Conservation (phyloP, 805 yeast species). For the Metschnikowia kunwiensis region DNA sequence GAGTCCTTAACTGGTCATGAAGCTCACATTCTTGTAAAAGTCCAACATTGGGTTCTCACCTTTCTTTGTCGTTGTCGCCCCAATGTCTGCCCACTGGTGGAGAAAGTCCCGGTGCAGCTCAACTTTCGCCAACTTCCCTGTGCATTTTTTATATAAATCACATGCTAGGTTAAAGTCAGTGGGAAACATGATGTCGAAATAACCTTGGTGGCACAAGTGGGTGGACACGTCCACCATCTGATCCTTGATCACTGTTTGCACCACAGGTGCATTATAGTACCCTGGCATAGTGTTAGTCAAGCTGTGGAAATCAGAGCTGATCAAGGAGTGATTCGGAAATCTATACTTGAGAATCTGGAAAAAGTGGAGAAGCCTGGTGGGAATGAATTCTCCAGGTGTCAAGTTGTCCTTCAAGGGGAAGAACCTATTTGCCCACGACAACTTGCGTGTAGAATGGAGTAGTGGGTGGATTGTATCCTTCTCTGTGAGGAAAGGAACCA, state of each 20-base stretch:
- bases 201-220: constrained; percentile 82
- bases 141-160: constrained; percentile 59
- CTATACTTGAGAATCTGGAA: constrained; percentile 57
- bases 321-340: constrained; percentile 74
- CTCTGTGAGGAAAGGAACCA: constrained; percentile 28
- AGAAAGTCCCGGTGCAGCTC: constrained; percentile 64
- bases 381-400: constrained; percentile 73
- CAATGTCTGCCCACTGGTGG: constrained; percentile 66
- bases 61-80: constrained; percentile 61
- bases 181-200: constrained; percentile 82
- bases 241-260: constrained; percentile 69
- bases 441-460: constrained; percentile 43
- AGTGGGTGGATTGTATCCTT: constrained; percentile 55
- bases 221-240: constrained; percentile 67
- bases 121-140: constrained; percentile 55
- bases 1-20: constrained; percentile 43
- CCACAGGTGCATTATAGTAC: constrained; percentile 67
- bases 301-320: constrained; percentile 64
- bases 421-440: constrained; percentile 46
- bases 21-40: constrained; percentile 71
- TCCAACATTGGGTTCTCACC: constrained; percentile 87
- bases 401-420: constrained; percentile 67
- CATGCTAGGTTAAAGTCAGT: constrained; percentile 66
- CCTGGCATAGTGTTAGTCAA: constrained; percentile 52
- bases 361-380: constrained; percentile 69